Conservation (phyloP, 2,329 filamentous ascomycete species). For the Amylocarpus encephaloides region DNA sequence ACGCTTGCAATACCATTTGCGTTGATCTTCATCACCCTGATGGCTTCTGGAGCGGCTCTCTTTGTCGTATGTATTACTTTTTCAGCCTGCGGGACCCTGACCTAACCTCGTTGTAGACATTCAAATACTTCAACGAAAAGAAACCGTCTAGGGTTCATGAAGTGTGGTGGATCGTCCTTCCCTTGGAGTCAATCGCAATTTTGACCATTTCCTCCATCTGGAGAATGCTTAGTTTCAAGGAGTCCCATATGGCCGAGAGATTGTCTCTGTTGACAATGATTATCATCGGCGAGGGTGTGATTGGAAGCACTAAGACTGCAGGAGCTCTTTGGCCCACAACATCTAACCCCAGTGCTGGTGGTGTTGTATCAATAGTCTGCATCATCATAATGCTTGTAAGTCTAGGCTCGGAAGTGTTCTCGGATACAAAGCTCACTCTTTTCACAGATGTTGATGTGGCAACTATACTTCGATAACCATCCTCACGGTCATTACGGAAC, state of each 20-base stretch:
- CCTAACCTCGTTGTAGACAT: conserved; percentile 22
- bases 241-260: conserved; percentile 49
- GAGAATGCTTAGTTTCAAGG: conserved; percentile 47
- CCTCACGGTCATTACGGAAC: conserved; percentile 44
- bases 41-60: conserved; percentile 32
- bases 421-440: background rate
- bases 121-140: conserved; percentile 31
- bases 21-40: conserved; percentile 29
- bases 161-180: conserved; percentile 44
- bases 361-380: conserved; percentile 28
- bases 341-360: conserved; percentile 5
- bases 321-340: conserved; percentile 13
- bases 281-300: conserved; percentile 52
- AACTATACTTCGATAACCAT: conserved; percentile 51
- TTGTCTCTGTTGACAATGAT: conserved; percentile 52
- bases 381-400: conserved; percentile 20
- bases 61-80: conserved; percentile 26
- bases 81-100: conserved; percentile 12
- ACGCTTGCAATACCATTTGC: conserved; percentile 23
- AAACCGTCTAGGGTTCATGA: background rate
- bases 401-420: background rate
- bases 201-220: conserved; percentile 44
- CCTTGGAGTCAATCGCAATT: conserved; percentile 40
- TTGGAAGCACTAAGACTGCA: conserved; percentile 44
- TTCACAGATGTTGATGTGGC: conserved; percentile 40